Evolutionary conservation across 305 asterid genomes (phyloP).

Genomic region (Andrographis paniculata): DNA sequence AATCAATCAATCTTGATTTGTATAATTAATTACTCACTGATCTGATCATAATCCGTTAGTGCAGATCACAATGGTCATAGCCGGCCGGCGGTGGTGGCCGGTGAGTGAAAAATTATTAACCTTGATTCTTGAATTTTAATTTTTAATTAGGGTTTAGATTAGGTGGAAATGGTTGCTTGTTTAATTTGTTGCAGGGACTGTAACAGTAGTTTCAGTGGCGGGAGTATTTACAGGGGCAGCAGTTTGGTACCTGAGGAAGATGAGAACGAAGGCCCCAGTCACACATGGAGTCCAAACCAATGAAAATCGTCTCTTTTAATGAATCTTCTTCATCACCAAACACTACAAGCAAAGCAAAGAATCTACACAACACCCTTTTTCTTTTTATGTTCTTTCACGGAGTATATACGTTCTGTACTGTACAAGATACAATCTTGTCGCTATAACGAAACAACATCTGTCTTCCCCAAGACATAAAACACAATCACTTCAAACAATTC

Average conservation of each 20-base stretch:
- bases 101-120: conserved; percentile 20
- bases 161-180: no score
- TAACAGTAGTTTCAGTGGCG: conserved; percentile 58
- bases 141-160: no score
- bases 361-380: no score
- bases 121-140: no score
- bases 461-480: no score
- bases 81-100: conserved; percentile 52
- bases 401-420: no score
- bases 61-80: conserved; percentile 35
- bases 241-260: conserved; percentile 67
- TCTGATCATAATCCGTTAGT: not conserved
- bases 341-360: conserved; percentile 20
- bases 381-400: no score
- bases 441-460: no score
- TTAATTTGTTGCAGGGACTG: conserved; percentile 33
- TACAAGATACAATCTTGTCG: no score
- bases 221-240: conserved; percentile 84
- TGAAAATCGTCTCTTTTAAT: conserved; percentile 76
- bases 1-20: not conserved
- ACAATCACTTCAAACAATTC: no score
- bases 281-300: conserved; percentile 88
- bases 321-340: not conserved
- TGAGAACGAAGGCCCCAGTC: conserved; percentile 76
- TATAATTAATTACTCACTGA: not conserved